These are phyloP conservation scores for Ramaria sp. DNA, from an alignment of 768 basidiomycete species.

Conservation along the genomic window DNA sequence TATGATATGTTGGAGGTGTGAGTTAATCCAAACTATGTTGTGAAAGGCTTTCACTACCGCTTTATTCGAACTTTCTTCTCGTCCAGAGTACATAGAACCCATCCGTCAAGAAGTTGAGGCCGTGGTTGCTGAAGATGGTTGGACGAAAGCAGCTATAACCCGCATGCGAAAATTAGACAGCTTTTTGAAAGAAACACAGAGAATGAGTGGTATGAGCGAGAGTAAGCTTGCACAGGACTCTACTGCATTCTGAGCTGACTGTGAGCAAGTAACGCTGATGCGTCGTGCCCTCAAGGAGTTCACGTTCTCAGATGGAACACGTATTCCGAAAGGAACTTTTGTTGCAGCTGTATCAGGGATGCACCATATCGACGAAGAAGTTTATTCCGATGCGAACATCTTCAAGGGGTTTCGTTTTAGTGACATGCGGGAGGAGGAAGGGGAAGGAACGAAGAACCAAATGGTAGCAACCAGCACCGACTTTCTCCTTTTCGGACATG, in stretches of 20 bases:
- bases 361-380: constrained; percentile 13
- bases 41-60: constrained; percentile 21
- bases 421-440: constrained; percentile 1
- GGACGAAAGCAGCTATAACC: constrained; percentile 20
- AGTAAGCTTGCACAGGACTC: constrained; percentile 13
- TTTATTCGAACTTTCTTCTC: constrained; percentile 26
- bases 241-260: neutral
- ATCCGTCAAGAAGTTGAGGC: constrained; percentile 30
- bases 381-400: constrained; percentile 10
- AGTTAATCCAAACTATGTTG: neutral
- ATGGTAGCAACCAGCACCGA: constrained; percentile 4
- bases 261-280: neutral
- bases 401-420: constrained; percentile 14
- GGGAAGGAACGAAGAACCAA: constrained; percentile 13
- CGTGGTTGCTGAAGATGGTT: constrained; percentile 16
- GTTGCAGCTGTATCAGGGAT: constrained; percentile 11
- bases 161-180: constrained; percentile 26
- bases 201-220: constrained; percentile 15
- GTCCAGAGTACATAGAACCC: constrained; percentile 23
- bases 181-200: constrained; percentile 22
- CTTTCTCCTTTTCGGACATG: constrained; percentile 7
- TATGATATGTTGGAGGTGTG: no score
- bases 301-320: constrained; percentile 14
- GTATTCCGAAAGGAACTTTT: constrained; percentile 17
- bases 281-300: constrained; percentile 12